Evolutionary conservation across 768 basidiomycete species (phyloP).

Genomic region (Termitomyces eurrhizus): DNA sequence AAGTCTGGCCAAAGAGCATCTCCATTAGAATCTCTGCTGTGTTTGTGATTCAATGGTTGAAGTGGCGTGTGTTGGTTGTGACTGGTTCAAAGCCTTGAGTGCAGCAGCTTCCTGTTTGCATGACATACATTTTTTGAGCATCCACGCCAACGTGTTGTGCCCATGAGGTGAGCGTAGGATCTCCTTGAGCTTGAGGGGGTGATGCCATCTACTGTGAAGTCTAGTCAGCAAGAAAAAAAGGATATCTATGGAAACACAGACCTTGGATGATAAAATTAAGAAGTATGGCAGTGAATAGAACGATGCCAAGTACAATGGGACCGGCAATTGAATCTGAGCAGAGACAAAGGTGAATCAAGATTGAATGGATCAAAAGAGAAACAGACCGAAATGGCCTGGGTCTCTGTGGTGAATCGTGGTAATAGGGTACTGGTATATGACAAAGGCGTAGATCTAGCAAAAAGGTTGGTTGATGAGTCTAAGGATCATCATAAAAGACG

Average conservation of each 20-base stretch:
- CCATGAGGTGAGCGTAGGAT: constrained; percentile 48
- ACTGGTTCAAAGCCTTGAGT: constrained; percentile 49
- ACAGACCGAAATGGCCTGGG: constrained; percentile 83
- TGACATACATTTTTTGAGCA: constrained; percentile 32
- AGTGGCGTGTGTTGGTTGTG: constrained; percentile 38
- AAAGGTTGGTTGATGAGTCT: not conserved
- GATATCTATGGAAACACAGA: constrained; percentile 27
- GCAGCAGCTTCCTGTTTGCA: constrained; percentile 84
- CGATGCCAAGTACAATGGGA: constrained; percentile 75
- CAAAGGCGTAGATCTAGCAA: constrained; percentile 76
- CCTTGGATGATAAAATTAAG: constrained; percentile 87
- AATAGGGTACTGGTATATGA: constrained; percentile 82
- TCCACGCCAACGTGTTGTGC: constrained; percentile 74
- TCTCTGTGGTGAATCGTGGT: constrained; percentile 88
- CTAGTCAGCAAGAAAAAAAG: constrained; percentile 5
- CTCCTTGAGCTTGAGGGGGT: constrained; percentile 23
- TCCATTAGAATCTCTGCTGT: constrained; percentile 75
- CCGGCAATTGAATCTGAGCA: constrained; percentile 74
- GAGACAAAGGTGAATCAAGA: not conserved
- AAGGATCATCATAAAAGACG: constrained; percentile 12
- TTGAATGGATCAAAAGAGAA: not conserved
- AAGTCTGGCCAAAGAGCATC: constrained; percentile 60
- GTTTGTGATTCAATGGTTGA: constrained; percentile 54
- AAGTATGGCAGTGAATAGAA: constrained; percentile 85
- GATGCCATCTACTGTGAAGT: constrained; percentile 45